Conservation (phyloP, 345 rosid species). For the Firmiana major region DNA sequence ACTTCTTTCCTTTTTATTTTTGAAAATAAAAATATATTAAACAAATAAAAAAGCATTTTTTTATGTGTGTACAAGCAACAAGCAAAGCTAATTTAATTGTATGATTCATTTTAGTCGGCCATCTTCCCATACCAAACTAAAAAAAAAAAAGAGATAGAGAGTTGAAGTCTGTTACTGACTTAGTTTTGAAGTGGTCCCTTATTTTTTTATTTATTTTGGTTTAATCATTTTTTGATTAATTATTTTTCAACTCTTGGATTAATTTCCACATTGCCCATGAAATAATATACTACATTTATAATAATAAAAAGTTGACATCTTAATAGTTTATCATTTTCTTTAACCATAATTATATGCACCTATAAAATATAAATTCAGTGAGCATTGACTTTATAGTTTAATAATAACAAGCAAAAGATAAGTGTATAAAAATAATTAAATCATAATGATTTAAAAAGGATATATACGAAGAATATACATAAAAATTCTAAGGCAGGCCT, state of each 20-base stretch:
- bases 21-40: too few species aligned
- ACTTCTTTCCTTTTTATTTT: too few species aligned
- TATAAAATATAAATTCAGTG: neutral
- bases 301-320: slow-evolving; percentile 6
- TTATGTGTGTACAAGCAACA: neutral
- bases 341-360: neutral
- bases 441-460: neutral
- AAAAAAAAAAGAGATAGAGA: neutral
- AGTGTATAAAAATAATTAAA: neutral
- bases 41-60: too few species aligned
- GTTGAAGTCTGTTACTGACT: neutral
- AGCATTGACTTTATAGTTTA: slow-evolving; percentile 17
- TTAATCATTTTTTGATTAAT: neutral
- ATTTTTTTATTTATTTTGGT: neutral
- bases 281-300: neutral
- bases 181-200: neutral
- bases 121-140: neutral
- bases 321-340: slow-evolving; percentile 1
- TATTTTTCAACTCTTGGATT: neutral
- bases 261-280: slow-evolving; percentile 1
- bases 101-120: slow-evolving; percentile 6
- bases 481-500: neutral
- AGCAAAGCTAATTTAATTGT: neutral
- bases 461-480: neutral
- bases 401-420: neutral